phyloP scores from a whole-genome alignment of 129 eudicot species.

The Tanacetum coccineum region DNA sequence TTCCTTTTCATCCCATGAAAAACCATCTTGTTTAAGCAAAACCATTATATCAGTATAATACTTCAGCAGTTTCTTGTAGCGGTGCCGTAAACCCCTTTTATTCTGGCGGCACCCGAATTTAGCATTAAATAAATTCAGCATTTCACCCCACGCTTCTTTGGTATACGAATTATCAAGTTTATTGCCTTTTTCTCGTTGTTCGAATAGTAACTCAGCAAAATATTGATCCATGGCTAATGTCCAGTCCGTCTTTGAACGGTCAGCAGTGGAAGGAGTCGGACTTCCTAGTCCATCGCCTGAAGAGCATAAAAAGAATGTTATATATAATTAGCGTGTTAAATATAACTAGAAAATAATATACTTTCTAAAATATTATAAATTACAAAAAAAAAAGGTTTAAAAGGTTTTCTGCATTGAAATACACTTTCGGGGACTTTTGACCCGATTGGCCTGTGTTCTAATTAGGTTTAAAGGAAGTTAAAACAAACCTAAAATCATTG shows the following conservation, averaged over 20 bases:
- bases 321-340: not conserved
- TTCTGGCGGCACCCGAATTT: constrained; percentile 46
- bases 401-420: not conserved
- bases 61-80: constrained; percentile 52
- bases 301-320: not conserved
- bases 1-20: constrained; percentile 47
- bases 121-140: constrained; percentile 40
- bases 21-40: constrained; percentile 45
- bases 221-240: constrained; percentile 50
- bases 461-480: not conserved
- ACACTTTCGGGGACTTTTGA: constrained; percentile 1
- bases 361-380: not conserved
- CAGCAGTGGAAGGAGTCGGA: constrained; percentile 32
- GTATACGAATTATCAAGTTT: constrained; percentile 36
- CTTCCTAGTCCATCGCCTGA: constrained; percentile 38
- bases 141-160: constrained; percentile 55
- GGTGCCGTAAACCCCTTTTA: constrained; percentile 50
- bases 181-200: constrained; percentile 52
- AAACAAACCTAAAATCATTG: constrained; percentile 38
- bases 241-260: constrained; percentile 54
- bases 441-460: constrained; percentile 3
- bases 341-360: not conserved
- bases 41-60: constrained; percentile 37
- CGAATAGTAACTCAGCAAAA: constrained; percentile 40
- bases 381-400: not conserved